Percentiles rank a stretch among this genome's conserved stretches.
Evolutionary conservation across 345 rosid genomes (phyloP).

Genomic region (Toxicodendron radicans): DNA sequence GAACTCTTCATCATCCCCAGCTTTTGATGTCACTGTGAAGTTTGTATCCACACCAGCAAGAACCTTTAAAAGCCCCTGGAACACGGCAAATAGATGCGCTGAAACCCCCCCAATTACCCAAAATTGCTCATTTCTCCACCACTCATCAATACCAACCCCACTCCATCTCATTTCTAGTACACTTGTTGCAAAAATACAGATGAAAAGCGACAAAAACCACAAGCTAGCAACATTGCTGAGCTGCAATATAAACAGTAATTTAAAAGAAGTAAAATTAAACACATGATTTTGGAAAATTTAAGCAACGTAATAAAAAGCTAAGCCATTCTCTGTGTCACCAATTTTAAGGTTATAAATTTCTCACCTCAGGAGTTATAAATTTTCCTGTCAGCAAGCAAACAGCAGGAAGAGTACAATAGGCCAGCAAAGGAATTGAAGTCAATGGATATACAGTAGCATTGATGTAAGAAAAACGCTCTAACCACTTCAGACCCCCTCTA

Average conservation of each 20-base stretch:
- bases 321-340: neutral
- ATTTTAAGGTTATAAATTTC: neutral
- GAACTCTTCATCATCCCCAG: constrained; percentile 54
- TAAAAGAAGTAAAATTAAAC: neutral
- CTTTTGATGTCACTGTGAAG: constrained; percentile 68
- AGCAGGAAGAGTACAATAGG: constrained; percentile 69
- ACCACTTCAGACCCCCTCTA: constrained; percentile 63
- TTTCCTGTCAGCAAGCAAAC: constrained; percentile 71
- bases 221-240: constrained; percentile 52
- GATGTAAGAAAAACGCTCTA: constrained; percentile 68
- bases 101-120: constrained; percentile 79
- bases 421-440: constrained; percentile 62
- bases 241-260: constrained; percentile 34
- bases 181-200: constrained; percentile 59
- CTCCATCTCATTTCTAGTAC: constrained; percentile 78
- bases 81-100: constrained; percentile 61
- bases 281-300: neutral
- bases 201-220: constrained; percentile 63
- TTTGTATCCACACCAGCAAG: constrained; percentile 59
- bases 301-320: neutral
- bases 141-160: constrained; percentile 58
- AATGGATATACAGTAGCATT: constrained; percentile 60
- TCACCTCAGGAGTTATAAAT: constrained; percentile 68
- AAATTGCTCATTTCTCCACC: constrained; percentile 86
- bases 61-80: constrained; percentile 65